Base-by-base conservation (phyloP, 179 eudicot species). In the Pouteria campechiana region DNA sequence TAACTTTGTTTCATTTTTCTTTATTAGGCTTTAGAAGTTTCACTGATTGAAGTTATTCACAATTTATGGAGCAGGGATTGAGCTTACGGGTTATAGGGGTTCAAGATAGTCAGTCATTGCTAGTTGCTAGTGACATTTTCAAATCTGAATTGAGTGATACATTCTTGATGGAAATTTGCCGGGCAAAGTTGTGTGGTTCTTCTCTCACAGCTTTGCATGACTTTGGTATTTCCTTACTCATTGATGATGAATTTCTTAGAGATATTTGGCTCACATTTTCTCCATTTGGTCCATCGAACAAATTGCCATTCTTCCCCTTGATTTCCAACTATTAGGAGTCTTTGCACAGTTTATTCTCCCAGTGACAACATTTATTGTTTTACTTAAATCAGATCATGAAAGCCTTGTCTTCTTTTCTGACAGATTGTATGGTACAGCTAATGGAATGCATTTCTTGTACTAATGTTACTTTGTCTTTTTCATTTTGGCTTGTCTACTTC, bases 61-160 rank as follows among this genome's bases (percentile, higher is more conserved):
- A 16, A 17, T 45, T 13, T 14, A 5, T 24, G 28, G 25, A 52
- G 8, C 62, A 90, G 93, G 86, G 89, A 11, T 73, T 90, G 39
- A 49, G 72, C 52, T 52, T 90, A 66, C 59, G 81, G 46, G 82
- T 90, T 23, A 67, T 86, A 33, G 98, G 96, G 25, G 72, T 86
- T 33, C 79, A 84, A 22, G 95, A 90, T 54, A 86, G 96, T 57
- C 72, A 82, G 58, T 70, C 81, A 2, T 44, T 86, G 44, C 50
- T 86, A 52, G 61, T 67, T 55, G 54, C 74, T 17, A 48, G 64
- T 1, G 78, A 90, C 71, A 76, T 70, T 41, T 55, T 61, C 32
- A 66, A 67, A 14, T 64, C 27, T 33, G 96, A 86, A 68, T 61
- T 90, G 18, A 90, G 68, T 56, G 98, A 90, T 67, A 47, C 37